Percentiles rank a stretch among this genome's conserved stretches.
Conservation (phyloP, 495 filamentous ascomycete species). For the Aspergillus campestris region DNA sequence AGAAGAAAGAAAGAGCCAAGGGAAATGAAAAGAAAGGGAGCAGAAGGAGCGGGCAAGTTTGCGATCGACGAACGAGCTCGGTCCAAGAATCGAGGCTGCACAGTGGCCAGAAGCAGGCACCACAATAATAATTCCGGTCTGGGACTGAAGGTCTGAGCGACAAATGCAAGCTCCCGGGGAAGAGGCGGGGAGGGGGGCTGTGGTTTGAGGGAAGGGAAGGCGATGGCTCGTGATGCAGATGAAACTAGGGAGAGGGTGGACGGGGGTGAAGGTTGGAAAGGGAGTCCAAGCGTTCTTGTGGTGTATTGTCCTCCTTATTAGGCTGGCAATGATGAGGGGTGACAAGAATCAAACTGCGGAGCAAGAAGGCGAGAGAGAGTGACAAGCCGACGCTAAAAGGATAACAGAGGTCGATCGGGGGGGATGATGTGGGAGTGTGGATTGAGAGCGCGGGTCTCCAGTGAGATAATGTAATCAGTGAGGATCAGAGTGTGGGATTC, state of each 20-base stretch:
- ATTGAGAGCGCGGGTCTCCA: slow-evolving; percentile 16
- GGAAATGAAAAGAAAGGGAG: neutral
- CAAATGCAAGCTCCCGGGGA: slow-evolving; percentile 14
- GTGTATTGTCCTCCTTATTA: neutral
- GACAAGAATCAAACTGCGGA: slow-evolving; percentile 19
- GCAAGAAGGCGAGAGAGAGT: slow-evolving; percentile 16
- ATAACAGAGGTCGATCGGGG: slow-evolving; percentile 17
- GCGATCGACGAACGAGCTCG: slow-evolving; percentile 5
- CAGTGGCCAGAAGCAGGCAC: slow-evolving; percentile 5
- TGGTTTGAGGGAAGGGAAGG: neutral
- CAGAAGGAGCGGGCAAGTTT: slow-evolving; percentile 3
- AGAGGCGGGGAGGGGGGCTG: no score
- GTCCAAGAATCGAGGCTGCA: slow-evolving; percentile 9
- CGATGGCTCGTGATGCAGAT: slow-evolving; percentile 13
- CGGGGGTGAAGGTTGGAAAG: slow-evolving; percentile 1
- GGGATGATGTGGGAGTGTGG: slow-evolving; percentile 20
- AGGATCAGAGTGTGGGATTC: slow-evolving; percentile 2
- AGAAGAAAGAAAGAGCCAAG: neutral
- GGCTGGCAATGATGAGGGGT: slow-evolving; percentile 12
- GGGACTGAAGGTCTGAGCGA: slow-evolving; percentile 13
- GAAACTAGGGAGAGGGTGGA: slow-evolving; percentile 12
- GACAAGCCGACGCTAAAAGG: slow-evolving; percentile 24
- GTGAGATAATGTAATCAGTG: slow-evolving; percentile 22
- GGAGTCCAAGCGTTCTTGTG: neutral
- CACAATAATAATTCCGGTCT: slow-evolving; percentile 4